These are phyloP conservation scores for Aurantiochytrium sp. DNA, from an alignment of 108 stramenopile genomes.

Conservation along the genomic window DNA sequence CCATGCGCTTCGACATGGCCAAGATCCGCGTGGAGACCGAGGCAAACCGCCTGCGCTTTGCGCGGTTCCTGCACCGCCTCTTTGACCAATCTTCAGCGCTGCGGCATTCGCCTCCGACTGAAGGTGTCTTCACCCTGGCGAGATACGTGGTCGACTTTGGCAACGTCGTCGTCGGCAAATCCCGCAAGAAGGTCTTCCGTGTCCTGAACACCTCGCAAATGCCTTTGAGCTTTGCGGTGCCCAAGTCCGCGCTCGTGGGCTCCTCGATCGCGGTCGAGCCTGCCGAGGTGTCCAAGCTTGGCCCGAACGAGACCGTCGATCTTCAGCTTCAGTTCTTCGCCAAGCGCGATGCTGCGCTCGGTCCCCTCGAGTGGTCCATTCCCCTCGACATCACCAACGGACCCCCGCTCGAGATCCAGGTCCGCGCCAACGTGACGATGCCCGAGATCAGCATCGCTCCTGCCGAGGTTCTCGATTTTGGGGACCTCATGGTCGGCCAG, in stretches of 20 bases:
- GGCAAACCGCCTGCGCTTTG: conserved; percentile 49
- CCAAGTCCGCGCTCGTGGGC: conserved; percentile 48
- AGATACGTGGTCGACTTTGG: conserved; percentile 29
- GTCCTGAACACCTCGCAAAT: not conserved
- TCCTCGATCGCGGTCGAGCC: conserved; percentile 61
- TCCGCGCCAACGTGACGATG: not conserved
- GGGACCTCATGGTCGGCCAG: conserved; percentile 42
- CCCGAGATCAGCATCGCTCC: not conserved
- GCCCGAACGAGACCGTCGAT: conserved; percentile 44
- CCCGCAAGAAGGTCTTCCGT: not conserved
- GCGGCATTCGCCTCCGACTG: too few species aligned
- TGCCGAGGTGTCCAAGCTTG: conserved; percentile 55
- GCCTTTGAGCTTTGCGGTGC: conserved; percentile 48
- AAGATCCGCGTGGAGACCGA: conserved; percentile 47
- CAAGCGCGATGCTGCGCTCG: conserved; percentile 37
- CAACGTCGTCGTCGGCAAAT: not conserved
- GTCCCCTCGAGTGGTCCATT: not conserved
- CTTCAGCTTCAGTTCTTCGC: conserved; percentile 49
- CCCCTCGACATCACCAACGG: not conserved
- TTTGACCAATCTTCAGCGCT: not conserved
- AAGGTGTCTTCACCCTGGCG: not conserved
- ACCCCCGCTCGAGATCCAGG: not conserved
- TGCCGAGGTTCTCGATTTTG: conserved; percentile 33
- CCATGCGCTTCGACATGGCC: not conserved
- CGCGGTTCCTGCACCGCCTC: conserved; percentile 30